These are phyloP conservation scores for Yarrowia sp. DNA, from an alignment of 805 yeast genomes.

Conservation along the genomic window DNA sequence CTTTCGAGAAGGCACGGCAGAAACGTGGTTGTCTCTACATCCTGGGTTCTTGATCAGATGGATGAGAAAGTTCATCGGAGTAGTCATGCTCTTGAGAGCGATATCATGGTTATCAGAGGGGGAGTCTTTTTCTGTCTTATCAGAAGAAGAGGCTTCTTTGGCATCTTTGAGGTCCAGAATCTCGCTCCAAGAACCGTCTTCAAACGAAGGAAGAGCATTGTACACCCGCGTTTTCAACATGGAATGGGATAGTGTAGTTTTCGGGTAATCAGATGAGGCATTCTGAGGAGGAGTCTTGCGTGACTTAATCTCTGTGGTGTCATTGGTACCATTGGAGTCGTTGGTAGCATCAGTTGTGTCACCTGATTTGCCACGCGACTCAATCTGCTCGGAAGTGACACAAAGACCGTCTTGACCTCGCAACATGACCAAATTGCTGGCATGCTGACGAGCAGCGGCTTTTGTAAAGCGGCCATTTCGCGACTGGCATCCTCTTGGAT, in stretches of 20 bases:
- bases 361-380: background rate
- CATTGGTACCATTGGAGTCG: background rate
- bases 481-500: background rate
- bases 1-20: background rate
- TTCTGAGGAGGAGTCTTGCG: too few relatives aligned
- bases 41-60: background rate
- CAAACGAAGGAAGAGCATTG: background rate
- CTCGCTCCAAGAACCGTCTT: background rate
- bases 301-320: too few relatives aligned
- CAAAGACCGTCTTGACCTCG: background rate
- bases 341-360: background rate
- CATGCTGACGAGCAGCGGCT: conserved; percentile 11
- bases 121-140: background rate
- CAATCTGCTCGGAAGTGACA: background rate
- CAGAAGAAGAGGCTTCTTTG: too few relatives aligned
- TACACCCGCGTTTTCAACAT: background rate
- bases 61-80: background rate
- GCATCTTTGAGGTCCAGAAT: background rate
- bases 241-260: background rate
- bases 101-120: background rate
- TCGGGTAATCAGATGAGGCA: background rate
- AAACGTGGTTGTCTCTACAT: background rate
- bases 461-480: background rate
- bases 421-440: background rate
- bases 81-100: background rate